A percentile compares a stretch with the other conserved stretches of the same genome.
These are phyloP conservation scores for Phytophthora crassamura DNA, from an alignment of 352 stramenopile species.

Conservation along the genomic window DNA sequence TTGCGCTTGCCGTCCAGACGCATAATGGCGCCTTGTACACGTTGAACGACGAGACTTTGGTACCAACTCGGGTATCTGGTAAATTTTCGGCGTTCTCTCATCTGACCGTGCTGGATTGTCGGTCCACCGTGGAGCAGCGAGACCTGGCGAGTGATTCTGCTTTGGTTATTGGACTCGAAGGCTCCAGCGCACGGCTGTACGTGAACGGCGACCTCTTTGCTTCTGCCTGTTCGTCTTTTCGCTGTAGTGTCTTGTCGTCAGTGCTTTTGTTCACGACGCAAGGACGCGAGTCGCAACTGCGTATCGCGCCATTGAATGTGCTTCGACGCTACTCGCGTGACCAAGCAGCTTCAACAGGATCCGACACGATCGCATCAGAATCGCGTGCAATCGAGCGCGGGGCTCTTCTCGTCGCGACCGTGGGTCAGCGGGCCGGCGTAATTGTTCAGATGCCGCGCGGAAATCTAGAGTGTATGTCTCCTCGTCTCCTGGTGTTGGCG, in stretches of 20 bases:
- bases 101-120: constrained; percentile 36
- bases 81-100: constrained; percentile 46
- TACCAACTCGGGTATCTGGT: constrained; percentile 15
- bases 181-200: constrained; percentile 51
- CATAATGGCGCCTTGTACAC: constrained; percentile 48
- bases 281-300: constrained; percentile 59
- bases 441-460: constrained; percentile 80
- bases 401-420: constrained; percentile 60
- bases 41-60: constrained; percentile 9
- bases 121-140: neutral
- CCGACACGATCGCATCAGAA: constrained; percentile 36
- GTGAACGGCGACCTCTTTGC: constrained; percentile 52
- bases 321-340: constrained; percentile 17
- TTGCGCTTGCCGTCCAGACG: constrained; percentile 43
- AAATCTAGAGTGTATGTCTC: constrained; percentile 76
- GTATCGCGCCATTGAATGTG: constrained; percentile 43
- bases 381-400: constrained; percentile 68
- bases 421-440: constrained; percentile 60
- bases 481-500: constrained; percentile 64
- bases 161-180: constrained; percentile 53
- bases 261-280: constrained; percentile 75
- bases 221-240: constrained; percentile 68
- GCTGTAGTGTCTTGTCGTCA: constrained; percentile 43
- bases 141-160: neutral
- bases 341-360: neutral